Evolutionary conservation across 2,329 filamentous ascomycete species (phyloP).

Genomic region (Lecanosticta acicola): DNA sequence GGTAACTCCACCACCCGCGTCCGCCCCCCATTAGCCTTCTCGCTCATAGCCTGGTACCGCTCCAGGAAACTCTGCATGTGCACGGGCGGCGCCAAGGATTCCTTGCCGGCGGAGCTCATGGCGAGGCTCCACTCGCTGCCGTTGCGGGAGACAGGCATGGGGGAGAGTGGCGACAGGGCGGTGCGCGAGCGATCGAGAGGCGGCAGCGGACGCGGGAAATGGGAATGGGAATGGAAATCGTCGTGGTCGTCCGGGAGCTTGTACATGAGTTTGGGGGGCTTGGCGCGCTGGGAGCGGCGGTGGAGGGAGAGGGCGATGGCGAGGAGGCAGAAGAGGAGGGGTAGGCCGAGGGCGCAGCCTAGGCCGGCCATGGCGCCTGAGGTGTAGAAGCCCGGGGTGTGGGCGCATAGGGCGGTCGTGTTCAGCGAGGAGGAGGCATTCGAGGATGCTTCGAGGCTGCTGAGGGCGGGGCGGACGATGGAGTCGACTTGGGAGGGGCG

Average conservation of each 20-base stretch:
- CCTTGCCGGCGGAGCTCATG: background rate
- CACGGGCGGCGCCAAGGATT: conserved; percentile 1
- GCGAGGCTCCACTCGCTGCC: conserved; percentile 7
- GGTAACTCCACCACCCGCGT: background rate
- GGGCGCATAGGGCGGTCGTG: too few relatives aligned
- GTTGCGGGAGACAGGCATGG: conserved; percentile 7
- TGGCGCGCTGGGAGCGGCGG: conserved; percentile 11
- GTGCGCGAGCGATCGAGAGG: too few relatives aligned
- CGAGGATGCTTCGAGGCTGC: conserved; percentile 14
- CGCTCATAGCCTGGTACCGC: conserved; percentile 8
- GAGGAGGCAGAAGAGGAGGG: conserved; percentile 24
- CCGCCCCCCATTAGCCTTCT: background rate
- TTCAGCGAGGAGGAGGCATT: background rate
- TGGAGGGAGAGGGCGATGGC: conserved; percentile 20
- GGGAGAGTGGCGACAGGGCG: conserved; percentile 4
- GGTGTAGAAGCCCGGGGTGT: conserved; percentile 15
- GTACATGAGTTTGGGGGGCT: conserved; percentile 29
- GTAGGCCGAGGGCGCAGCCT: conserved; percentile 26
- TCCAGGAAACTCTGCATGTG: conserved; percentile 7
- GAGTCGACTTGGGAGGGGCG: conserved; percentile 27
- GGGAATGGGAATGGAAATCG: conserved; percentile 21
- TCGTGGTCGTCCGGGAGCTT: conserved; percentile 28
- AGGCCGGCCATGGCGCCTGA: conserved; percentile 27
- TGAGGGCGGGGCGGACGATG: conserved; percentile 19
- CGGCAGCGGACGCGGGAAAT: conserved; percentile 16